Base-by-base conservation (phyloP, 2,329 filamentous ascomycete genomes). In the Cladophialophora carrionii region DNA sequence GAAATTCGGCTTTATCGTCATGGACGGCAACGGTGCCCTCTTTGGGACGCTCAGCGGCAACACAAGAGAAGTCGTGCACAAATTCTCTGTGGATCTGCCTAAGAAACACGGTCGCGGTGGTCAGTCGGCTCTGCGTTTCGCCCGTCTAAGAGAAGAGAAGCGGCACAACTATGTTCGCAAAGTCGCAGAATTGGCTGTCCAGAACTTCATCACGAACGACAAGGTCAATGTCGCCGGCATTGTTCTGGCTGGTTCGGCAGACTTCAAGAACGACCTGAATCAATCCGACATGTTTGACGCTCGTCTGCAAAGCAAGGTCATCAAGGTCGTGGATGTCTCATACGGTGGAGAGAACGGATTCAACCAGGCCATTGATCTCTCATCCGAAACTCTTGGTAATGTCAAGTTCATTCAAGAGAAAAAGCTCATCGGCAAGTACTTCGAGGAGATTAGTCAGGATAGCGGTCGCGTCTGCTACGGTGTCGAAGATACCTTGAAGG, bases 371-470 rank as follows among this genome's bases (percentile, higher is more conserved):
- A 99, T 99, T 70, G 95, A 99, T 77, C 81, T 99, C 74, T 90
- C 95, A 29, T 87, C 92, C 7, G 96, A 99, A 84, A 99, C 95
- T 7, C 86, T 99, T 55, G 91, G 93, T 80, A 99, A 98, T 77
- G 95, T 99, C 86, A 99, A 99, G 82, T 99, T 99, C 79, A 97
- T 99, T 78, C 95, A 99, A 81, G 95, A 99, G 86, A 99, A 99
- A 90, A 99, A 97, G 84, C 88, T 99, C 69, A 99, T 99, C 76
- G 94, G 94, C 78, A 92, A 91, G 77, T 99, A 99, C 84, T 99
- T 99, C 74, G 93, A 99, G 78, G 94, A 99, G 81, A 98, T 99
- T 75, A 96, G 92, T 78, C 92, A 96, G 80, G 95, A 99, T 76
- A 96, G 90, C 59, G 95, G 95, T 72, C 95, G 92, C 76, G 88